Conservation (phyloP, 441 rosid genomes). For the Gossypium laxum region DNA sequence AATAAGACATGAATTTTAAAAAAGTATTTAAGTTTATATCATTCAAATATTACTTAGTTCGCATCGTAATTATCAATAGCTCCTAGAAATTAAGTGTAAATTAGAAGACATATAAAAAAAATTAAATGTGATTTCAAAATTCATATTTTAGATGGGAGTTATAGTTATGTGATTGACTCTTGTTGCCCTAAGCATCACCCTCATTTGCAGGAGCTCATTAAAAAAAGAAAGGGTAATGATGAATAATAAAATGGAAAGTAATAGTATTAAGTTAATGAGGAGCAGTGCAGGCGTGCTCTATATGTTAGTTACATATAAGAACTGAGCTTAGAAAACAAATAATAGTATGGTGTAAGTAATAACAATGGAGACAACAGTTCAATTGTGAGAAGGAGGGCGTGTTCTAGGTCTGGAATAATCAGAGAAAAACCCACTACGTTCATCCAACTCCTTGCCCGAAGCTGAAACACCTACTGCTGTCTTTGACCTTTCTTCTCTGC, state of each 20-base stretch:
- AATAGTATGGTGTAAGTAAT: background rate
- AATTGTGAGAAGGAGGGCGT: conserved; percentile 44
- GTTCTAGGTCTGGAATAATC: conserved; percentile 48
- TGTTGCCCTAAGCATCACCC: background rate
- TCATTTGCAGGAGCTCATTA: background rate
- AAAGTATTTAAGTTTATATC: no score
- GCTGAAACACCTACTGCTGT: conserved; percentile 22
- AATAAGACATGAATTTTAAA: no score
- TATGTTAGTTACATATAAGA: background rate
- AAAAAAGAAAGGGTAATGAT: background rate
- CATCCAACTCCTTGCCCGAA: conserved; percentile 8
- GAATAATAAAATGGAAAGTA: background rate
- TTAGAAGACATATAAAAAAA: background rate
- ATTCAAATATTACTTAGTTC: background rate
- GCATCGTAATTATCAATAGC: background rate
- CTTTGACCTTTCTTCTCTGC: background rate
- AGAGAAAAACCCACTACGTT: conserved; percentile 26
- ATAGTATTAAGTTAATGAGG: background rate
- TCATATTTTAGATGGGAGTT: background rate
- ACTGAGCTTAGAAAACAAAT: background rate
- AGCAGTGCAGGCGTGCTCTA: background rate
- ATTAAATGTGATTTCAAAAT: no score
- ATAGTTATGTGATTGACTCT: background rate
- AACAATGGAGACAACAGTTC: conserved; percentile 1
- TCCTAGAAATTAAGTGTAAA: background rate